Conservation (phyloP, 169 alveolate genomes). For the Theileria parva region DNA sequence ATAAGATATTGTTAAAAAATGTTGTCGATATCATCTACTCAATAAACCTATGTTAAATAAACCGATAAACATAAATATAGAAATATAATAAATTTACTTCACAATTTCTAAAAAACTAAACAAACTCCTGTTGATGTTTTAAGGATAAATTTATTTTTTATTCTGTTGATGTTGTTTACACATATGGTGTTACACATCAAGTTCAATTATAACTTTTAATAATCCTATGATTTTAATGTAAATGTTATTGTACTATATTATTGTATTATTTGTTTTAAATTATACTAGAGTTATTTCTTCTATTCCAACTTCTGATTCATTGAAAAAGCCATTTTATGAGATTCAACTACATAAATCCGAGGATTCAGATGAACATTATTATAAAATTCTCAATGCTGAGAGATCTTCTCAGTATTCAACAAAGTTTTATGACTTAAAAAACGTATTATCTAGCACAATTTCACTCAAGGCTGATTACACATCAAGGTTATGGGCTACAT, state of each 20-base stretch:
- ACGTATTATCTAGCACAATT: conserved; percentile 52
- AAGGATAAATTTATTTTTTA: background rate
- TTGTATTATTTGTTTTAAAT: background rate
- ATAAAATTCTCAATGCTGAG: conserved; percentile 2
- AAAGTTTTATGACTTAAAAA: conserved; percentile 22
- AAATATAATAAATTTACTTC: background rate
- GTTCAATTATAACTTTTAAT: background rate
- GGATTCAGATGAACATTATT: conserved; percentile 26
- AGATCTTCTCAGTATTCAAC: conserved; percentile 17
- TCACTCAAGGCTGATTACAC: conserved; percentile 36
- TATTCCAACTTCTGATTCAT: background rate
- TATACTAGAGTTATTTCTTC: background rate
- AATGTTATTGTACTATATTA: conserved; percentile 7
- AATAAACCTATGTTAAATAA: background rate
- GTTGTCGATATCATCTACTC: background rate
- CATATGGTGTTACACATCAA: conserved; percentile 7
- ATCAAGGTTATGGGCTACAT: conserved; percentile 55
- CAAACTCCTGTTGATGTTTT: too few relatives aligned
- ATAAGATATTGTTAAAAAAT: background rate
- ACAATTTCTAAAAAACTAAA: too few relatives aligned
- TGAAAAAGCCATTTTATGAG: conserved; percentile 15
- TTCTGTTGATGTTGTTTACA: background rate
- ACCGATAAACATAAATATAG: background rate
- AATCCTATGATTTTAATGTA: background rate
- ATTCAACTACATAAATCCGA: conserved; percentile 26